Conservation (phyloP, 352 stramenopile species). For the Globisporangium solare region DNA sequence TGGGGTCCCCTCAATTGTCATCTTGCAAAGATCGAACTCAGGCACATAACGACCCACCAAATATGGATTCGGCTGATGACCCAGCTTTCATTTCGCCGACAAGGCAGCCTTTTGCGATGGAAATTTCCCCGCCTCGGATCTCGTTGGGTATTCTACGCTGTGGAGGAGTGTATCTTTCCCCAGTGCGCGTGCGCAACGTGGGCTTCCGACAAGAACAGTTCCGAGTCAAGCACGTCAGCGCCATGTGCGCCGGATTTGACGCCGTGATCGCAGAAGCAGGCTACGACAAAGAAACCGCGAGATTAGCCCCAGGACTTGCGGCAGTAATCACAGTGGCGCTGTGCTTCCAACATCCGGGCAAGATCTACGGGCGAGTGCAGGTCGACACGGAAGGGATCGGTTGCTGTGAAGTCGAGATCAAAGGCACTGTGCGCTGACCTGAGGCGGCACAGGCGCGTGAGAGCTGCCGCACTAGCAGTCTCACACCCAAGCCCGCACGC, state of each 20-base stretch:
- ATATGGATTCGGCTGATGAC: background rate
- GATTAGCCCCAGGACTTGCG: conserved; percentile 50
- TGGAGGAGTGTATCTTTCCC: conserved; percentile 64
- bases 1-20: background rate
- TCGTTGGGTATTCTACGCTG: conserved; percentile 28
- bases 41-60: background rate
- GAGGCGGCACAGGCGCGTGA: no score
- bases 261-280: conserved; percentile 43
- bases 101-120: conserved; percentile 45
- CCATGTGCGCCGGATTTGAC: conserved; percentile 30
- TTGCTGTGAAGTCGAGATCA: conserved; percentile 41
- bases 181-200: conserved; percentile 62
- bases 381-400: conserved; percentile 56
- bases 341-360: conserved; percentile 51
- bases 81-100: conserved; percentile 17
- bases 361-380: conserved; percentile 31
- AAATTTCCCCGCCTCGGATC: conserved; percentile 46
- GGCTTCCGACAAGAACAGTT: conserved; percentile 64
- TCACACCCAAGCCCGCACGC: no score
- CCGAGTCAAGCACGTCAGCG: conserved; percentile 43
- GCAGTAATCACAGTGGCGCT: conserved; percentile 57
- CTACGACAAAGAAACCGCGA: conserved; percentile 56
- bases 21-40: background rate
- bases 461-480: no score
- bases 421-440: conserved; percentile 35